Base-by-base conservation (phyloP, 2,329 filamentous ascomycete genomes). In the Fusarium scirpi region DNA sequence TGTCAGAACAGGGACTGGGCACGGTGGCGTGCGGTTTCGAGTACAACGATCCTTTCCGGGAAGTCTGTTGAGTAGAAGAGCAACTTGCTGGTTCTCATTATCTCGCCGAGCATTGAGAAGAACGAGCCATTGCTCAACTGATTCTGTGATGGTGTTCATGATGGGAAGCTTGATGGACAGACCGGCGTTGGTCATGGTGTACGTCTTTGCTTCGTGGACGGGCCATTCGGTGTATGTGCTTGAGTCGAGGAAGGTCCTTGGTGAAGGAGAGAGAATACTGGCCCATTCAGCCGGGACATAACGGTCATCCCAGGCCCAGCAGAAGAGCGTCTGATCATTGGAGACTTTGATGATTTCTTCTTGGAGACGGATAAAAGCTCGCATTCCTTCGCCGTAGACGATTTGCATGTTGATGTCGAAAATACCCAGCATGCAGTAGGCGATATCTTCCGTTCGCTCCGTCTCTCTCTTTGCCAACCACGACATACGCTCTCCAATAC, bases 371-470 rank as follows among this genome's bases (percentile, higher is more conserved):
- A 67, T 63, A 2, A 67, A 67, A 0, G 65, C 65, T 6, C 63
- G 9, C 46, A 62, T 56, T 25, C 65, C 65, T 3, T 67, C 65
- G 3, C 65, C 65, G 3, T 67, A 67, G 1, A 67, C 34, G 3
- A 67, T 62, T 3, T 67, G 65, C 63, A 67, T 67, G 41, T 67
- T 67, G 20, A 67, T 67, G 1, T 67, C 63, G 8, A 67, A 67
- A 11, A 67, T 67, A 1, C 65, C 65, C 10, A 67, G 8, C 57
- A 67, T 63, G 1, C 63, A 67, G 11, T 67, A 67, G 2, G 65
- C 65, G 1, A 67, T 67, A 2, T 67, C 65, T 4, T 67, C 65
- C 0, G 55, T 53, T 13, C 65, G 20, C 4, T 55, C 52, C 0
- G 65, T 67, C n/a, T 67, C 65, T 52, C 65, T 18, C 2, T 51